Evolutionary conservation across 2,329 filamentous ascomycete species (phyloP).

Genomic region (Penicillium sp.): DNA sequence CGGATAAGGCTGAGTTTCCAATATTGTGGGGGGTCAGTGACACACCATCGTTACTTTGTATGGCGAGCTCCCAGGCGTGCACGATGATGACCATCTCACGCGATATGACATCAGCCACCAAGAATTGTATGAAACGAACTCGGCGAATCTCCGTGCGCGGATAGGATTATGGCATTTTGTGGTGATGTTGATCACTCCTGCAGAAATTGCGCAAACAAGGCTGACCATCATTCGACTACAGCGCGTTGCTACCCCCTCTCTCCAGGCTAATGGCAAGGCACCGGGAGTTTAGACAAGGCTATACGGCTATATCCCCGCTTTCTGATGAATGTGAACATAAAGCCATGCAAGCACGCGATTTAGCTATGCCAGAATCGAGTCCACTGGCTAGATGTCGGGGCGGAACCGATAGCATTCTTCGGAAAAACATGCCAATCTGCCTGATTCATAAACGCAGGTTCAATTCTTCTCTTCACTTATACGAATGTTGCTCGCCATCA

Average conservation of each 20-base stretch:
- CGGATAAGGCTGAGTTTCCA: neutral
- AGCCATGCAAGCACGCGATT: constrained; percentile 6
- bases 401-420: neutral
- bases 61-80: constrained; percentile 14
- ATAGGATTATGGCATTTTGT: neutral
- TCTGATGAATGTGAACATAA: neutral
- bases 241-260: neutral
- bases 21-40: neutral
- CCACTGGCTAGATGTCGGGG: neutral
- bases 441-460: neutral
- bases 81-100: constrained; percentile 5
- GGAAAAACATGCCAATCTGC: neutral
- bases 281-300: neutral
- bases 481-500: neutral
- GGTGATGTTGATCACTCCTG: constrained; percentile 2
- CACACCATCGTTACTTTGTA: constrained; percentile 10
- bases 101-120: constrained; percentile 4
- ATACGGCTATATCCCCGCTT: neutral
- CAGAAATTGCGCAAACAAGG: constrained; percentile 16
- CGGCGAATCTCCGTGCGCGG: neutral
- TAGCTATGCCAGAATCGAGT: neutral
- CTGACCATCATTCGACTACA: constrained; percentile 5
- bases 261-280: neutral
- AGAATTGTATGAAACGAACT: neutral
- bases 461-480: neutral